Conservation (phyloP, 139 green algal species). For the Penium margaritaceum region DNA sequence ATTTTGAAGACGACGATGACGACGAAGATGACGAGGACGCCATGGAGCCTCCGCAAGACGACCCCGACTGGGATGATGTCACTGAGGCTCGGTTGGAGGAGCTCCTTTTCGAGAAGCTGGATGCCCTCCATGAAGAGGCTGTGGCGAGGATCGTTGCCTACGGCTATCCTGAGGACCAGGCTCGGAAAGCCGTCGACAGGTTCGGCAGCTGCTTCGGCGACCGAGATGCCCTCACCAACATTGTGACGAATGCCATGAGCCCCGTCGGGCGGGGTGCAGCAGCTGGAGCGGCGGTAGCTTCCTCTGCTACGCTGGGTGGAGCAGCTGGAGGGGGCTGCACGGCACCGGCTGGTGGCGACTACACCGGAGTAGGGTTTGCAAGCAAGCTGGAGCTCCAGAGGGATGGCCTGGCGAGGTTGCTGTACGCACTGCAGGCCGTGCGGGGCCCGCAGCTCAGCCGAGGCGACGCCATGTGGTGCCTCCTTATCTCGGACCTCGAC, state of each 20-base stretch:
- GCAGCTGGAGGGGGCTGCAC: background rate
- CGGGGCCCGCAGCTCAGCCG: slow-evolving; percentile 8
- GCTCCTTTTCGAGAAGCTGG: slow-evolving; percentile 26
- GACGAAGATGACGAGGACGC: slow-evolving; percentile 8
- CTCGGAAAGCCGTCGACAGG: slow-evolving; percentile 16
- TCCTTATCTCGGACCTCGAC: slow-evolving; percentile 26
- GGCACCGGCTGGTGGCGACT: background rate
- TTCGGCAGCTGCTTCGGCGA: slow-evolving; percentile 31
- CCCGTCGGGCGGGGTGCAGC: background rate
- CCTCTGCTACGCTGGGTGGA: background rate
- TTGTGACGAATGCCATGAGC: slow-evolving; percentile 13
- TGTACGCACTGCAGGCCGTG: slow-evolving; percentile 9
- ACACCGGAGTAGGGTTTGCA: background rate
- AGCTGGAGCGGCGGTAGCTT: background rate
- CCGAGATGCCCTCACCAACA: slow-evolving; percentile 24
- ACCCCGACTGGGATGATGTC: slow-evolving; percentile 11
- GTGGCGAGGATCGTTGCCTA: slow-evolving; percentile 26
- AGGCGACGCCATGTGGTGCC: slow-evolving; percentile 26
- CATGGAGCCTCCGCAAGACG: background rate
- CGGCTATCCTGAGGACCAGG: slow-evolving; percentile 11
- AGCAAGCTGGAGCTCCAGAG: slow-evolving; percentile 17
- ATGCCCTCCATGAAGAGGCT: slow-evolving; percentile 11
- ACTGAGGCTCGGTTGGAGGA: slow-evolving; percentile 17
- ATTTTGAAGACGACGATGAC: slow-evolving; percentile 5
- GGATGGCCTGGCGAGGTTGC: slow-evolving; percentile 1